A percentile compares a stretch with the other conserved stretches of the same genome.
phyloP scores from a whole-genome alignment of 345 rosid species.

The Gossypium turneri region DNA sequence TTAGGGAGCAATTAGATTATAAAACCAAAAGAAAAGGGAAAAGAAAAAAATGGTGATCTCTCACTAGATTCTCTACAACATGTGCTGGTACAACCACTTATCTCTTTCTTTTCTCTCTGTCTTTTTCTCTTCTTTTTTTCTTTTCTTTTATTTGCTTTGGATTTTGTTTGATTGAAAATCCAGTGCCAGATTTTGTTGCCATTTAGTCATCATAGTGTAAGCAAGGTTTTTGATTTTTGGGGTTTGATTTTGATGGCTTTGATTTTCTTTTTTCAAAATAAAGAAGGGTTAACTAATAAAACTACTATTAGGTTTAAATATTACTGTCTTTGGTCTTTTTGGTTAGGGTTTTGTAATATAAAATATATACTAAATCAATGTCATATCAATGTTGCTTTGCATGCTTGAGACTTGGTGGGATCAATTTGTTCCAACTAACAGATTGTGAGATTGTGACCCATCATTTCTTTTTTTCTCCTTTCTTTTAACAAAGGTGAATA shows the following conservation, averaged over 20 bases:
- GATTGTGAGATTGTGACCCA: slow-evolving; percentile 6
- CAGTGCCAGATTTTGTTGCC: slow-evolving; percentile 25
- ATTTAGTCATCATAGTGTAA: slow-evolving; percentile 13
- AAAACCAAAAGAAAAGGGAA: no score
- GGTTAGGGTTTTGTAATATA: no score
- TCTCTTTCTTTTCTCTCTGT: slow-evolving; percentile 8
- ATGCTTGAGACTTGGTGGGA: slow-evolving; percentile 4
- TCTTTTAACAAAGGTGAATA: no score
- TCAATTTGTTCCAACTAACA: slow-evolving; percentile 18
- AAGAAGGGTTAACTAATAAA: slow-evolving; percentile 8
- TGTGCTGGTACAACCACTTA: slow-evolving; percentile 25
- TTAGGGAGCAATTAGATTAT: no score
- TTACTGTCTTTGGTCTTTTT: background rate
- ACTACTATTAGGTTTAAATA: background rate
- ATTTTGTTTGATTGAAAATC: slow-evolving; percentile 45
- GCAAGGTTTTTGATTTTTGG: no score
- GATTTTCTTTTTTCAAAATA: no score
- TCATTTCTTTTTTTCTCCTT: background rate
- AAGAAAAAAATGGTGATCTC: slow-evolving; percentile 18
- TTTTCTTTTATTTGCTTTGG: slow-evolving; percentile 13
- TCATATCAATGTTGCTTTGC: slow-evolving; percentile 1
- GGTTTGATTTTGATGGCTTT: slow-evolving; percentile 13
- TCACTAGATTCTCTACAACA: slow-evolving; percentile 31
- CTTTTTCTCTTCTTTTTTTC: background rate
- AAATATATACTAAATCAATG: background rate